These are phyloP conservation scores for Pseudogymnoascus sp. DNA, from an alignment of 2,329 filamentous ascomycete species.

Conservation along the genomic window DNA sequence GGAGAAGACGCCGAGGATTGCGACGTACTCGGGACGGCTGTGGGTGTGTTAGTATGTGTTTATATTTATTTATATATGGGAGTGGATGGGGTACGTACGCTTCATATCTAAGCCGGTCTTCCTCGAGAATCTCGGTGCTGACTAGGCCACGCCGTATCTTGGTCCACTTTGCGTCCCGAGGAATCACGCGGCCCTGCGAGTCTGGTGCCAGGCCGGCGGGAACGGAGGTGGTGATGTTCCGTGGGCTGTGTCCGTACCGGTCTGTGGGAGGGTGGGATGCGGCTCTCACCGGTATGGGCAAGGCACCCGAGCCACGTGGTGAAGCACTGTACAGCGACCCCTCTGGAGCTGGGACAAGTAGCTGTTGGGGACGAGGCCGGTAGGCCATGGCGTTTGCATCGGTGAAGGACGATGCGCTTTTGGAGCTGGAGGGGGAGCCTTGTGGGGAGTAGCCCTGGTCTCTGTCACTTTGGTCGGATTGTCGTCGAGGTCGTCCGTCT, in stretches of 20 bases:
- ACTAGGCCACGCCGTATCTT: constrained; percentile 46
- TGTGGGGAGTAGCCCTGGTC: neutral
- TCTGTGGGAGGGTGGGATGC: neutral
- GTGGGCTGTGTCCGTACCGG: neutral
- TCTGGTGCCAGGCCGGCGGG: constrained; percentile 41
- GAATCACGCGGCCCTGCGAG: constrained; percentile 46
- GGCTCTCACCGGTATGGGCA: neutral
- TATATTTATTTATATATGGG: neutral
- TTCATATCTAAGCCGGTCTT: constrained; percentile 50
- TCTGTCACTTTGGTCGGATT: neutral
- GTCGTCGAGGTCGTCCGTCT: neutral
- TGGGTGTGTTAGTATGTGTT: constrained; percentile 4
- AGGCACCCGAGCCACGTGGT: constrained; percentile 1
- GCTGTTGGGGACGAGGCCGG: neutral
- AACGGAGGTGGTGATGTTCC: neutral
- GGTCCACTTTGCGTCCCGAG: constrained; percentile 50
- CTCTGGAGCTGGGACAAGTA: neutral
- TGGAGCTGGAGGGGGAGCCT: neutral
- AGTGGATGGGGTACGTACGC: constrained; percentile 28
- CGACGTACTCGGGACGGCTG: constrained; percentile 47
- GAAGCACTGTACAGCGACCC: neutral
- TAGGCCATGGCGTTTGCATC: neutral
- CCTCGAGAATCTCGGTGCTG: constrained; percentile 48
- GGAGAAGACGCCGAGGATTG: constrained; percentile 46
- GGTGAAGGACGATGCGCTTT: neutral